These are phyloP conservation scores for Lactarius psammicola DNA, from an alignment of 768 basidiomycete species.

Conservation along the genomic window DNA sequence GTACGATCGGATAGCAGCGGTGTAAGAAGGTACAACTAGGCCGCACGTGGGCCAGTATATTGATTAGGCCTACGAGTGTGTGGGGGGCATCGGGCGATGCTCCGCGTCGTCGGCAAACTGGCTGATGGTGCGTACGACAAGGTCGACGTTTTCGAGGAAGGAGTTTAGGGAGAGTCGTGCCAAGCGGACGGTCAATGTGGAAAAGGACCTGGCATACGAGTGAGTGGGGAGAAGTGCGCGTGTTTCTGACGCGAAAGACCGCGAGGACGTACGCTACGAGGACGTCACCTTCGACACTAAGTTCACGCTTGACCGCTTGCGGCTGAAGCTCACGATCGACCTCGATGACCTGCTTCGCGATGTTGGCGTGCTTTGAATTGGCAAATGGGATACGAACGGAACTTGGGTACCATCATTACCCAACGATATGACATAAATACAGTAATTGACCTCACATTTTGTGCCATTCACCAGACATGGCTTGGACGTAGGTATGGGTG, in stretches of 20 bases:
- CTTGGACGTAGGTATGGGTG: not conserved
- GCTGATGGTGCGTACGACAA: conserved; percentile 77
- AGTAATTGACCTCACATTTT: conserved; percentile 44
- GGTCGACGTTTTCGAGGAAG: conserved; percentile 86
- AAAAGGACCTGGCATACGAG: conserved; percentile 53
- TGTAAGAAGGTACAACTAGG: conserved; percentile 26
- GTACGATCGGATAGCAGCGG: conserved; percentile 29
- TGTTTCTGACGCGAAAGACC: conserved; percentile 3
- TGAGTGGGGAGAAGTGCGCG: conserved; percentile 22
- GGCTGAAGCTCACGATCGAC: conserved; percentile 86
- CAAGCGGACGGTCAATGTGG: conserved; percentile 79
- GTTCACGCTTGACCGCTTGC: conserved; percentile 70
- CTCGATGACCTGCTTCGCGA: conserved; percentile 80
- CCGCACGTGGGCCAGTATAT: conserved; percentile 24
- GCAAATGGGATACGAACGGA: conserved; percentile 75
- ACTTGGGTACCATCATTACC: not conserved
- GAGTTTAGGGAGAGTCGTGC: conserved; percentile 81
- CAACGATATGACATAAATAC: not conserved
- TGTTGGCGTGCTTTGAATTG: conserved; percentile 67
- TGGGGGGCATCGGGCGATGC: conserved; percentile 22
- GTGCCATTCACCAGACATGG: conserved; percentile 46
- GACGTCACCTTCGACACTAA: conserved; percentile 62
- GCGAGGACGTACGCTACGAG: conserved; percentile 67
- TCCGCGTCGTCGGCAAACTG: conserved; percentile 73
- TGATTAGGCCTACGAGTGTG: conserved; percentile 20